Conservation (phyloP, 352 stramenopile genomes). For the Globisporangium iwayamae region DNA sequence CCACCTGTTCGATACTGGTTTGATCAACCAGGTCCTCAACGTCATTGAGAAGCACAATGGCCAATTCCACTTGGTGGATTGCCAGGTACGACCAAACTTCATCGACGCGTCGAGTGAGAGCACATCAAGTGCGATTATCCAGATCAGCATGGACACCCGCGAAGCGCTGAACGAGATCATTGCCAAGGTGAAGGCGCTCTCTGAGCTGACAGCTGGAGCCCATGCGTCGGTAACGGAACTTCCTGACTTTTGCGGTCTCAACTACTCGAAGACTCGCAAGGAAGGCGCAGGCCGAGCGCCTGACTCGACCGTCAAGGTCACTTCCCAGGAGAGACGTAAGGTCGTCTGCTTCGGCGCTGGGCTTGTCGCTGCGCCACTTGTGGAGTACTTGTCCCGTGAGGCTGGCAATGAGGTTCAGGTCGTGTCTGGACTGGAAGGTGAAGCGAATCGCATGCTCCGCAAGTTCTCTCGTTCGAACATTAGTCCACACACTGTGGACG, state of each 20-base stretch:
- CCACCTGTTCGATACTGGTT: constrained; percentile 95
- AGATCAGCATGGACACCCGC: constrained; percentile 73
- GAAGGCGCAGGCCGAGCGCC: constrained; percentile 38
- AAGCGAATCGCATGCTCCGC: constrained; percentile 63
- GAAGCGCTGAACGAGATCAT: constrained; percentile 83
- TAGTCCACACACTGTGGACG: constrained; percentile 78
- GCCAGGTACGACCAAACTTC: constrained; percentile 85
- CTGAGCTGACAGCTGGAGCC: constrained; percentile 79
- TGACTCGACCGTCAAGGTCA: constrained; percentile 30
- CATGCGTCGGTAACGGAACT: constrained; percentile 83
- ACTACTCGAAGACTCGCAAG: constrained; percentile 73
- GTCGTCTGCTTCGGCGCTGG: constrained; percentile 87
- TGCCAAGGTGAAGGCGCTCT: constrained; percentile 80
- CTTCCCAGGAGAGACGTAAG: constrained; percentile 65
- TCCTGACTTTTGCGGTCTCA: constrained; percentile 68
- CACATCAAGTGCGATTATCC: constrained; percentile 74
- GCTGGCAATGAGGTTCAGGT: constrained; percentile 65
- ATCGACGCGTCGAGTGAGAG: constrained; percentile 31
- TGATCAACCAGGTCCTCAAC: constrained; percentile 96
- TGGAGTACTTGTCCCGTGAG: constrained; percentile 84
- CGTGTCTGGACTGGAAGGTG: constrained; percentile 68
- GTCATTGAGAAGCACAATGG: constrained; percentile 89
- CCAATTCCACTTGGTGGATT: constrained; percentile 90
- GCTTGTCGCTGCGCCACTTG: constrained; percentile 77
- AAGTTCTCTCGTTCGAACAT: constrained; percentile 67